Evolutionary conservation across 2,329 filamentous ascomycete genomes (phyloP).

Genomic region (Fonsecaea monophora): DNA sequence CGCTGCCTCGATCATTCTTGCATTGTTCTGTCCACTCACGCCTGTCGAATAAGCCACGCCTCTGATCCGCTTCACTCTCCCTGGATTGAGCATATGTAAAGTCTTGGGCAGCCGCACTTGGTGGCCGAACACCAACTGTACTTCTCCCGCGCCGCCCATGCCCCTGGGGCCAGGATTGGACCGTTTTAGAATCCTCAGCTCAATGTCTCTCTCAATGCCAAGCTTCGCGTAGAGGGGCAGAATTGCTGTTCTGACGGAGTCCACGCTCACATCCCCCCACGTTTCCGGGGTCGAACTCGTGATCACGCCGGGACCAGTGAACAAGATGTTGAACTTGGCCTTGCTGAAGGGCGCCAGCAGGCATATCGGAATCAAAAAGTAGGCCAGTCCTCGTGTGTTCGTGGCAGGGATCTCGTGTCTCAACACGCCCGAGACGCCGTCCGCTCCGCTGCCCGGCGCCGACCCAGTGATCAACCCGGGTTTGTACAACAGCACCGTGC

Average conservation of each 20-base stretch:
- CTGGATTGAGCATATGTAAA: slow-evolving; percentile 82
- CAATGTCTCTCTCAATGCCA: slow-evolving; percentile 84
- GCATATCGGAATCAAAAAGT: slow-evolving; percentile 88
- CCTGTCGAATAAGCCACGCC: slow-evolving; percentile 94
- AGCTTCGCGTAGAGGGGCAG: slow-evolving; percentile 89
- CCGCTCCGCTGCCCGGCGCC: slow-evolving; percentile 74
- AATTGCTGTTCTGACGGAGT: slow-evolving; percentile 91
- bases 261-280: slow-evolving; percentile 82
- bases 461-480: slow-evolving; percentile 91
- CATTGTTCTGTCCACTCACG: slow-evolving; percentile 90
- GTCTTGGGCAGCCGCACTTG: slow-evolving; percentile 95
- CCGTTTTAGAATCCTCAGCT: slow-evolving; percentile 79
- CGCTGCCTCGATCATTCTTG: slow-evolving; percentile 90
- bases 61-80: slow-evolving; percentile 83
- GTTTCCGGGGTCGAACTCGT: slow-evolving; percentile 76
- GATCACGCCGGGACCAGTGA: slow-evolving; percentile 90
- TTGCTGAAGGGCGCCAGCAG: slow-evolving; percentile 93
- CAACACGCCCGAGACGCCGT: slow-evolving; percentile 71
- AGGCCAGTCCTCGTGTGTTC: slow-evolving; percentile 82
- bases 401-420: slow-evolving; percentile 79
- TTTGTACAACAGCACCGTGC: slow-evolving; percentile 89
- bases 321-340: slow-evolving; percentile 84
- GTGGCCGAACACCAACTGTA: slow-evolving; percentile 92
- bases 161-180: slow-evolving; percentile 79
- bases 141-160: slow-evolving; percentile 82